These are phyloP conservation scores for Abrus pulchellus DNA, from an alignment of 306 rosid species.

Conservation along the genomic window DNA sequence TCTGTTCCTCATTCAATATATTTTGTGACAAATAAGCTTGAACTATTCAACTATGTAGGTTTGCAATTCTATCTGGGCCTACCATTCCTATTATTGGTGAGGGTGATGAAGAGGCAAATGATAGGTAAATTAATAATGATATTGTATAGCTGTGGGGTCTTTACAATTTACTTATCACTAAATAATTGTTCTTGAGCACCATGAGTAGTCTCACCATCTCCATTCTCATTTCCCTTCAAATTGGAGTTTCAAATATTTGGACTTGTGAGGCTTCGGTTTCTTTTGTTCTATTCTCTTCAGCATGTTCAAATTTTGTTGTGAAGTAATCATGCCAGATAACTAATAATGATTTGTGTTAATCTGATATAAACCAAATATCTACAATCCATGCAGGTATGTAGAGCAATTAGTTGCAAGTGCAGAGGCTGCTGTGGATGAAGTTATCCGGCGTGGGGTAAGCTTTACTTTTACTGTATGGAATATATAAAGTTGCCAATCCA, in stretches of 20 bases:
- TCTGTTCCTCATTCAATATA: conserved; percentile 17
- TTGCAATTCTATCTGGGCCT: conserved; percentile 95
- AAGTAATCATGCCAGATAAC: conserved; percentile 6
- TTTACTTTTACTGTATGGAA: conserved; percentile 34
- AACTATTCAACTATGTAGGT: conserved; percentile 65
- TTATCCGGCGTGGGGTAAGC: conserved; percentile 87
- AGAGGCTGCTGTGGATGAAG: conserved; percentile 98
- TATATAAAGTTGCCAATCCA: conserved; percentile 23
- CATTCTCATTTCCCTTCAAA: conserved; percentile 37
- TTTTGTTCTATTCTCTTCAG: conserved; percentile 34
- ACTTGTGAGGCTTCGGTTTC: conserved; percentile 41
- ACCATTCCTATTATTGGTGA: conserved; percentile 98
- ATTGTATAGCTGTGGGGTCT: conserved; percentile 40
- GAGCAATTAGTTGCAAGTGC: conserved; percentile 97
- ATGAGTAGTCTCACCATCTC: conserved; percentile 22
- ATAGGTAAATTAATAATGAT: conserved; percentile 67
- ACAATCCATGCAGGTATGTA: conserved; percentile 70
- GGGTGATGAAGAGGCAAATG: conserved; percentile 96
- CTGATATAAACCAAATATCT: conserved; percentile 43
- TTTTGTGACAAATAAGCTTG: conserved; percentile 45
- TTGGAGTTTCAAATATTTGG: conserved; percentile 43
- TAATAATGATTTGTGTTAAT: conserved; percentile 36
- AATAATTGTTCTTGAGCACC: conserved; percentile 34
- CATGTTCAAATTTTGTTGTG: conserved; percentile 16
- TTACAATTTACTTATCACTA: conserved; percentile 11